Evolutionary conservation across 768 basidiomycete species (phyloP).

Genomic region (Hortiboletus flavorubellus): DNA sequence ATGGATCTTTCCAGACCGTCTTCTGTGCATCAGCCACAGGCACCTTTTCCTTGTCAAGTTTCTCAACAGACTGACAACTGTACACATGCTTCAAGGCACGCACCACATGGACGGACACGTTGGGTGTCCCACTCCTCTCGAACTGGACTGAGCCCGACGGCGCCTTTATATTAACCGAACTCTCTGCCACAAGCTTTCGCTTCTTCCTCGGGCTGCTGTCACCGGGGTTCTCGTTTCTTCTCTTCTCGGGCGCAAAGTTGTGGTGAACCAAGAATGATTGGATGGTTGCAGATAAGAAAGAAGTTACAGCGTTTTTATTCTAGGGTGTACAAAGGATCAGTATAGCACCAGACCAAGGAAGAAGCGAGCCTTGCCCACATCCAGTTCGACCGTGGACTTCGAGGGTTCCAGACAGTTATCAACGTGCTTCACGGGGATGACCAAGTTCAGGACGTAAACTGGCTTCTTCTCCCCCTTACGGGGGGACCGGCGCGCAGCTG

Average conservation of each 20-base stretch:
- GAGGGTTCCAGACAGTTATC: constrained; percentile 82
- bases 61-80: constrained; percentile 5
- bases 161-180: constrained; percentile 2
- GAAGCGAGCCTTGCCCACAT: constrained; percentile 42
- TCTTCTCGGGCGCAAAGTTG: constrained; percentile 44
- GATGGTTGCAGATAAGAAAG: constrained; percentile 57
- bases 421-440: constrained; percentile 58
- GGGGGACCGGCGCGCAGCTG: constrained; percentile 68
- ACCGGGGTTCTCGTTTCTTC: constrained; percentile 6
- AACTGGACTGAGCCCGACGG: constrained; percentile 1
- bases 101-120: constrained; percentile 20
- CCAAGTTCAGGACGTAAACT: constrained; percentile 79
- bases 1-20: constrained; percentile 58
- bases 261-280: constrained; percentile 63
- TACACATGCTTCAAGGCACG: constrained; percentile 10
- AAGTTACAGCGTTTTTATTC: constrained; percentile 55
- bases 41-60: constrained; percentile 11
- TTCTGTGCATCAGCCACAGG: constrained; percentile 31
- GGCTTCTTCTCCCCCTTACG: constrained; percentile 76
- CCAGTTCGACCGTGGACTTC: constrained; percentile 64
- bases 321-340: constrained; percentile 27
- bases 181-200: constrained; percentile 38
- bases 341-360: constrained; percentile 8
- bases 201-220: constrained; percentile 47
- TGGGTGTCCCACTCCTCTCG: constrained; percentile 8